These are phyloP conservation scores for Tolypocladium ovalisporum DNA, from an alignment of 2,329 filamentous ascomycete genomes.

Conservation along the genomic window DNA sequence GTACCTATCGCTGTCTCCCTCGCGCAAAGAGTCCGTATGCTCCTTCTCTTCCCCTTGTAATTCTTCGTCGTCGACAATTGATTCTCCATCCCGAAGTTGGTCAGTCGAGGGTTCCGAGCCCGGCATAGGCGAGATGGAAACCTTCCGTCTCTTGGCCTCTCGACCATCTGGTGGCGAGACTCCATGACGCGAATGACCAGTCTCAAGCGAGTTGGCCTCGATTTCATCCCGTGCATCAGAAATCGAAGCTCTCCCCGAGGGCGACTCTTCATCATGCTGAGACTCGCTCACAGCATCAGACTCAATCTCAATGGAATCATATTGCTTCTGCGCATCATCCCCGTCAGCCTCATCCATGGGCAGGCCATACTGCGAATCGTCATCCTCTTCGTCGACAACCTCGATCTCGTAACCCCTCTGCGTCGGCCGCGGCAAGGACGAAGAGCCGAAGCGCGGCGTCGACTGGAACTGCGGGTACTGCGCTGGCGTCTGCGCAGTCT, in stretches of 20 bases:
- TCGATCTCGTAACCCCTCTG: conserved; percentile 19
- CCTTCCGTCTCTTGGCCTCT: conserved; percentile 6
- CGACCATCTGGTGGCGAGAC: conserved; percentile 4
- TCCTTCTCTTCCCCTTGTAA: not conserved
- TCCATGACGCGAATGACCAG: not conserved
- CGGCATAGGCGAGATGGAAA: conserved; percentile 12
- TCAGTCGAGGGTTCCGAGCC: conserved; percentile 4
- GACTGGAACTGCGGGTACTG: conserved; percentile 22
- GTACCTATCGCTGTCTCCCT: not conserved
- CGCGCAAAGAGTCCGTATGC: not conserved
- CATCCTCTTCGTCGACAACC: conserved; percentile 18
- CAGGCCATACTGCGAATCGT: not conserved
- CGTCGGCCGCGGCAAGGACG: conserved; percentile 17
- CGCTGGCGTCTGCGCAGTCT: conserved; percentile 19
- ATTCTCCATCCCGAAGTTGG: not conserved
- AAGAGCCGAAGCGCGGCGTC: conserved; percentile 26
- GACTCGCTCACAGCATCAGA: conserved; percentile 1
- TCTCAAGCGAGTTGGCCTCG: not conserved
- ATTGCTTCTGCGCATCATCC: conserved; percentile 1
- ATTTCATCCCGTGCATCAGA: not conserved
- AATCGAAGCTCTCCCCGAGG: not conserved
- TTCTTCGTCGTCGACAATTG: not conserved
- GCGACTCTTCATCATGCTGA: not conserved
- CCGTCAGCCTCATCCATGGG: not conserved
- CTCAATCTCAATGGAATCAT: conserved; percentile 9